Percentiles rank a stretch among this genome's conserved stretches.
phyloP scores from a whole-genome alignment of 2,329 filamentous ascomycete genomes.

The Pleomassaria siparia region DNA sequence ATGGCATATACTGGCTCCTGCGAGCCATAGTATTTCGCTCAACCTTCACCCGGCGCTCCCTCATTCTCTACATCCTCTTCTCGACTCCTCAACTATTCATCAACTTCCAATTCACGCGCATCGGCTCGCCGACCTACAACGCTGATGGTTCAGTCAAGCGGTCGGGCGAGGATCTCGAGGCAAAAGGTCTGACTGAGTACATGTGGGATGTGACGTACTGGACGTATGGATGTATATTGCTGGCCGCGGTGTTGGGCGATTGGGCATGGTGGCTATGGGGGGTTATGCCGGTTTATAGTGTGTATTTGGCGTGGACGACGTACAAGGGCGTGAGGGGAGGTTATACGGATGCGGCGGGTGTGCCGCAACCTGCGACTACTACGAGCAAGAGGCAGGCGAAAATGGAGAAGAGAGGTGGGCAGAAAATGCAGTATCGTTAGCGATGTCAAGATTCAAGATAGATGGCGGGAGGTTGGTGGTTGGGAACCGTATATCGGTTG shows the following conservation, averaged over 20 bases:
- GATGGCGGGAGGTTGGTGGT: neutral
- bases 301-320: slow-evolving; percentile 48
- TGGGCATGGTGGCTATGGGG: slow-evolving; percentile 66
- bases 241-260: slow-evolving; percentile 79
- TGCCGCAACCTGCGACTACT: slow-evolving; percentile 29
- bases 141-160: slow-evolving; percentile 64
- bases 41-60: slow-evolving; percentile 54
- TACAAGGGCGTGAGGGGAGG: slow-evolving; percentile 49
- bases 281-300: slow-evolving; percentile 51
- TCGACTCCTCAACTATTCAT: slow-evolving; percentile 75
- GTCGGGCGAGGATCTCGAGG: slow-evolving; percentile 84
- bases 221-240: slow-evolving; percentile 75
- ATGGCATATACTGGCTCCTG: slow-evolving; percentile 72
- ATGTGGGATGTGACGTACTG: slow-evolving; percentile 98
- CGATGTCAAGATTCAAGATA: neutral
- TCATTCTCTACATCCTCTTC: slow-evolving; percentile 70
- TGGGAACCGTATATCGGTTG: neutral
- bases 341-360: slow-evolving; percentile 45
- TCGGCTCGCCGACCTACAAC: slow-evolving; percentile 76
- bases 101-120: slow-evolving; percentile 81
- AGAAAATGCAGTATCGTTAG: slow-evolving; percentile 51
- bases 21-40: slow-evolving; percentile 66
- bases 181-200: slow-evolving; percentile 89
- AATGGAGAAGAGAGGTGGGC: slow-evolving; percentile 55
- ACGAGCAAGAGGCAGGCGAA: slow-evolving; percentile 54